Evolutionary conservation across 441 rosid species (phyloP).

Genomic region (Adansonia madagascariensis): DNA sequence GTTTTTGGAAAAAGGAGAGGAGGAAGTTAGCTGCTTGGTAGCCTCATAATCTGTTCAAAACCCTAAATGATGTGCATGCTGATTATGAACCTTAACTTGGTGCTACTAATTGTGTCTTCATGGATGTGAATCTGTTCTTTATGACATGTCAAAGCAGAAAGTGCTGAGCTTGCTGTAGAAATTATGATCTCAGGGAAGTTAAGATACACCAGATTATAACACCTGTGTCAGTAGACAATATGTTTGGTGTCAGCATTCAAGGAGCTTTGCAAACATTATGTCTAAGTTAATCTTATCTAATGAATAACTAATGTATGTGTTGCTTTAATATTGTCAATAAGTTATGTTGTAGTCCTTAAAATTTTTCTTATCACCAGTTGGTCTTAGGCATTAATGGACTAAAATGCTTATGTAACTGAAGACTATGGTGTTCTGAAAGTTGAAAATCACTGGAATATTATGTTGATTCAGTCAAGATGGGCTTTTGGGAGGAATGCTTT

Average conservation of each 20-base stretch:
- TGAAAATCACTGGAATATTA: neutral
- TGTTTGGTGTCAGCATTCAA: neutral
- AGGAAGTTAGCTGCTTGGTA: neutral
- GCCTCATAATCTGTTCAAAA: neutral
- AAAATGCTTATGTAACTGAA: neutral
- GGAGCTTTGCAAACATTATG: constrained; percentile 10
- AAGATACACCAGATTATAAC: constrained; percentile 10
- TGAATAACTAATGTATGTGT: neutral
- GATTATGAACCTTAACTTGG: neutral
- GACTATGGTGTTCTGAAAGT: neutral
- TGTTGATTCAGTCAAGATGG: neutral
- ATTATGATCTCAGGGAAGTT: neutral
- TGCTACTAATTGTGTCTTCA: neutral
- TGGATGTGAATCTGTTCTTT: neutral
- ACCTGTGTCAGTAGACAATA: constrained; percentile 11
- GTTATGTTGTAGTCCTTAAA: neutral
- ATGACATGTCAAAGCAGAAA: neutral
- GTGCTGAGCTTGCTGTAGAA: neutral
- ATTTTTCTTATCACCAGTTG: neutral
- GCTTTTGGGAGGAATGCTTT: neutral
- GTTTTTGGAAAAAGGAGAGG: neutral
- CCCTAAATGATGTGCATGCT: neutral
- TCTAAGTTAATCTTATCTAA: neutral
- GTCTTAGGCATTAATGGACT: constrained; percentile 14
- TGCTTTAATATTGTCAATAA: neutral